These are phyloP conservation scores for Emydomyces testavorans DNA, from an alignment of 2,329 filamentous ascomycete species.

Conservation along the genomic window DNA sequence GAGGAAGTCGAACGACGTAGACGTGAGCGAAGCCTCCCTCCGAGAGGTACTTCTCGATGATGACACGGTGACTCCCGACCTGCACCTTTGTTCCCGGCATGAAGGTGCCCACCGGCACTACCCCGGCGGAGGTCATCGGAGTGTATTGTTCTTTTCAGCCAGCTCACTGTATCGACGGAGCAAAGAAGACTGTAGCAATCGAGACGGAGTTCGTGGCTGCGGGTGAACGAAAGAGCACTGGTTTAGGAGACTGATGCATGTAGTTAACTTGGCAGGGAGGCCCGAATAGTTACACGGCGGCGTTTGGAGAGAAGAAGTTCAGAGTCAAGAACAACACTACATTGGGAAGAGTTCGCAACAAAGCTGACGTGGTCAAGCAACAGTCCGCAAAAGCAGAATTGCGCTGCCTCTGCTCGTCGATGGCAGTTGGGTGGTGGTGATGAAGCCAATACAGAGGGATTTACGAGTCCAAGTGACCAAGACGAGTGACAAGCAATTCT, in stretches of 20 bases:
- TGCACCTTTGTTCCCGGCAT: conserved; percentile 91
- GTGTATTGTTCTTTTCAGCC: background rate
- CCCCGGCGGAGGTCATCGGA: conserved; percentile 28
- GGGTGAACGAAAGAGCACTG: background rate
- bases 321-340: conserved; percentile 1
- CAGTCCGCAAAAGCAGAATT: background rate
- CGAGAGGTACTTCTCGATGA: conserved; percentile 94
- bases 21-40: conserved; percentile 98
- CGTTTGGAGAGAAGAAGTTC: background rate
- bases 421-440: background rate
- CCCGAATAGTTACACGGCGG: background rate
- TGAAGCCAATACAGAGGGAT: background rate
- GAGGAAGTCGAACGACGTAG: conserved; percentile 81
- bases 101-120: conserved; percentile 68
- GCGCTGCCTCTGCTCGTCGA: background rate
- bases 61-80: conserved; percentile 79
- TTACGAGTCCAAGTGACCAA: background rate
- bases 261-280: background rate
- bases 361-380: no score
- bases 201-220: background rate
- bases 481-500: background rate
- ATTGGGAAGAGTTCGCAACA: conserved; percentile 3
- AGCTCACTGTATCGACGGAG: background rate
- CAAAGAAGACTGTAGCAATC: background rate
- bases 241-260: conserved; percentile 1